Conservation (phyloP, 768 basidiomycete species). For the Imleria badia region DNA sequence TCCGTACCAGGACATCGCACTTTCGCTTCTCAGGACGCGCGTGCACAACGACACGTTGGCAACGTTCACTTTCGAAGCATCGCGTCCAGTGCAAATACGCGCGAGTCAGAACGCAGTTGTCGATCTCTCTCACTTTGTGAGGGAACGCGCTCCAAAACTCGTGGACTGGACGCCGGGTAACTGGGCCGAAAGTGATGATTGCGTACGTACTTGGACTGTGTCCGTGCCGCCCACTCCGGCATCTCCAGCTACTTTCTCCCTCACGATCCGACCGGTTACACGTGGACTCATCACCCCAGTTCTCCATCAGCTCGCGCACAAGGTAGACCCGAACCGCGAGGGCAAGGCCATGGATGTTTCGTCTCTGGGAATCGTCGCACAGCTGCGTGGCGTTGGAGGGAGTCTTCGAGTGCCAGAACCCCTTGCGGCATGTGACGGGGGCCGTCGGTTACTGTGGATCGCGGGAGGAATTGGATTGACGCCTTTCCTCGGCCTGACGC, state of each 20-base stretch:
- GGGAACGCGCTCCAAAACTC: slow-evolving; percentile 46
- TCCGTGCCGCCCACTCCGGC: slow-evolving; percentile 32
- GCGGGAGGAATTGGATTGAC: slow-evolving; percentile 68
- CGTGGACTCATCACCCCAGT: slow-evolving; percentile 56
- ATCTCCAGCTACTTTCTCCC: slow-evolving; percentile 29
- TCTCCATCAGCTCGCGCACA: slow-evolving; percentile 44
- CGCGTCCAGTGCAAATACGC: slow-evolving; percentile 22
- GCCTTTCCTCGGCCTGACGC: slow-evolving; percentile 58
- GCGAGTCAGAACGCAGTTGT: slow-evolving; percentile 55
- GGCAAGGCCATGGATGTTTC: slow-evolving; percentile 15
- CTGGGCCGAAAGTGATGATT: slow-evolving; percentile 54
- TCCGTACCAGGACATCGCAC: slow-evolving; percentile 33
- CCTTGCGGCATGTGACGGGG: slow-evolving; percentile 23
- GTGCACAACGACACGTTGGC: slow-evolving; percentile 39
- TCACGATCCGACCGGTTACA: slow-evolving; percentile 57
- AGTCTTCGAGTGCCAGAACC: slow-evolving; percentile 37
- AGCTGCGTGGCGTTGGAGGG: slow-evolving; percentile 54
- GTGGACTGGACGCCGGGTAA: slow-evolving; percentile 44
- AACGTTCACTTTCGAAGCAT: slow-evolving; percentile 51
- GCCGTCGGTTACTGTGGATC: slow-evolving; percentile 48
- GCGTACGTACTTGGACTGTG: slow-evolving; percentile 65
- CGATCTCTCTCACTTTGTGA: slow-evolving; percentile 52
- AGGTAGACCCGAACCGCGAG: slow-evolving; percentile 6
- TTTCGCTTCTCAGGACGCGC: slow-evolving; percentile 20
- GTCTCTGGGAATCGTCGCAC: slow-evolving; percentile 40